A percentile compares a stretch with the other conserved stretches of the same genome.
Conservation (phyloP, 345 rosid species). For the Crucihimalaya himalaica region DNA sequence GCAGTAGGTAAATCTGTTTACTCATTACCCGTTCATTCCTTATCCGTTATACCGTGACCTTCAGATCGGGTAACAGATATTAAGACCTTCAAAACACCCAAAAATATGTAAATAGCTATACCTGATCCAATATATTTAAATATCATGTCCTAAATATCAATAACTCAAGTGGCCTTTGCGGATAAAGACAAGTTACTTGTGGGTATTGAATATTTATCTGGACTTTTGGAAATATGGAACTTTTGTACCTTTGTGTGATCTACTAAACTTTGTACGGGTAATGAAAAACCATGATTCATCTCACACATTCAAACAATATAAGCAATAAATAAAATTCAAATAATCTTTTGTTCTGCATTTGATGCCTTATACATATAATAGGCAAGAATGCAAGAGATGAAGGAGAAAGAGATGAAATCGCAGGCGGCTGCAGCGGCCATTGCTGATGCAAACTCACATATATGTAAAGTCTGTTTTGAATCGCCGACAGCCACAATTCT, state of each 20-base stretch:
- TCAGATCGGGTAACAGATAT: neutral
- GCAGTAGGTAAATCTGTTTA: neutral
- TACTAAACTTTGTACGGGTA: neutral
- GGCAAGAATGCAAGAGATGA: constrained; percentile 98
- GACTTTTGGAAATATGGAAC: neutral
- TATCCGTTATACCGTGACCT: neutral
- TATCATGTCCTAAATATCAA: neutral
- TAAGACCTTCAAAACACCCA: neutral
- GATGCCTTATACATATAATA: constrained; percentile 39
- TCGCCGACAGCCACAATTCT: constrained; percentile 90
- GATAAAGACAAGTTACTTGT: neutral
- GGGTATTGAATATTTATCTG: neutral
- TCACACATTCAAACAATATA: neutral
- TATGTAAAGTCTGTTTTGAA: constrained; percentile 94
- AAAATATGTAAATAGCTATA: neutral
- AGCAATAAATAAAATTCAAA: neutral
- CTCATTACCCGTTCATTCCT: neutral
- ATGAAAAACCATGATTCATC: neutral
- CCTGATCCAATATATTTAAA: neutral
- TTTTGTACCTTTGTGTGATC: neutral
- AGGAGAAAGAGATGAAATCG: constrained; percentile 76
- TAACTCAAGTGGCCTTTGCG: neutral
- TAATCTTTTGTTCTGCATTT: neutral
- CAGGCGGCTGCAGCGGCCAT: constrained; percentile 73
- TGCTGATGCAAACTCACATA: constrained; percentile 83